Conservation (phyloP, 495 filamentous ascomycete genomes). For the Jackrogersella multiformis region DNA sequence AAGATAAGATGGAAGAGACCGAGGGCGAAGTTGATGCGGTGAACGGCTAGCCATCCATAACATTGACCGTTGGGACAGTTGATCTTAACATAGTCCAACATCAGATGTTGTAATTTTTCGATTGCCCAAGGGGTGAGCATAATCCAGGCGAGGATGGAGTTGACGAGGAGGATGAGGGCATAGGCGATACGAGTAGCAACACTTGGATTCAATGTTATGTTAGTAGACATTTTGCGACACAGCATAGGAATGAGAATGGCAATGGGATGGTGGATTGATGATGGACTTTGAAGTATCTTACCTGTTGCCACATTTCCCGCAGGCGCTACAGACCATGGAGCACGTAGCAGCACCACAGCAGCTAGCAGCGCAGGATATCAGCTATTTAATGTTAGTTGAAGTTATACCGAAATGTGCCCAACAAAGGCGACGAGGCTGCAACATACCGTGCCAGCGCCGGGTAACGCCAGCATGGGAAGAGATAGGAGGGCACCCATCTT, state of each 20-base stretch:
- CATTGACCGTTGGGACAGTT: constrained; percentile 90
- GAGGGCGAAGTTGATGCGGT: constrained; percentile 96
- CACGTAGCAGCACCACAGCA: constrained; percentile 97
- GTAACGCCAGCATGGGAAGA: constrained; percentile 85
- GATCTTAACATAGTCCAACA: constrained; percentile 94
- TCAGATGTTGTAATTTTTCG: constrained; percentile 90
- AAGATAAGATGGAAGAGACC: constrained; percentile 92
- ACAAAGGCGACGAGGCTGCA: constrained; percentile 6
- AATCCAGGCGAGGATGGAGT: constrained; percentile 97
- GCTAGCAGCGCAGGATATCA: constrained; percentile 78
- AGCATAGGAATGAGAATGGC: not conserved
- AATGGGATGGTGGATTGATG: not conserved
- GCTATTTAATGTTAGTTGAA: constrained; percentile 57
- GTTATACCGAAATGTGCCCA: constrained; percentile 1
- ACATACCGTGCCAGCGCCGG: constrained; percentile 85
- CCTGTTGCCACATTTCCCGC: constrained; percentile 97
- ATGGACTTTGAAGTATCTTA: constrained; percentile 49
- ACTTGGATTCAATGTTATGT: constrained; percentile 54
- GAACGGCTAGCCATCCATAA: constrained; percentile 94
- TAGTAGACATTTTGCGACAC: constrained; percentile 1
- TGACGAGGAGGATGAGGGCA: constrained; percentile 92
- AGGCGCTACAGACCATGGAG: constrained; percentile 90
- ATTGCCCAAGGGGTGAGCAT: constrained; percentile 99
- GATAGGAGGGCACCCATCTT: constrained; percentile 92
- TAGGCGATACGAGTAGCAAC: constrained; percentile 98